Percentiles rank a stretch among this genome's conserved stretches.
phyloP scores from a whole-genome alignment of 2,329 filamentous ascomycete genomes.

The Colletotrichum shisoi region DNA sequence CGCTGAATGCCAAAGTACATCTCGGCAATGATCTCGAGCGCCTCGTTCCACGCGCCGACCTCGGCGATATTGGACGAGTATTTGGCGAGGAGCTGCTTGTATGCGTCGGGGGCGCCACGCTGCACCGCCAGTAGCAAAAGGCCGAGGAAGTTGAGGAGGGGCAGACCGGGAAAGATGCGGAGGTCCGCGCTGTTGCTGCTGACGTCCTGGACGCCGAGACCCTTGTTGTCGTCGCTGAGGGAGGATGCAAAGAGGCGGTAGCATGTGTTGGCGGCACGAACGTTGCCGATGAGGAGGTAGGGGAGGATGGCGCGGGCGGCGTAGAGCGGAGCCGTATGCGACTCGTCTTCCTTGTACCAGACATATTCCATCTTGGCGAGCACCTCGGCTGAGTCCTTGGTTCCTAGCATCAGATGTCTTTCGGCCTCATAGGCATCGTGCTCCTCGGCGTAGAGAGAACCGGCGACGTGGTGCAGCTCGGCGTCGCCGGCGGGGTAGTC shows the following conservation, averaged over 20 bases:
- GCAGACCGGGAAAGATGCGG: slow-evolving; percentile 86
- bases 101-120: slow-evolving; percentile 78
- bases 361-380: slow-evolving; percentile 86
- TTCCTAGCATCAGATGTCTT: slow-evolving; percentile 85
- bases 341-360: slow-evolving; percentile 91
- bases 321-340: slow-evolving; percentile 86
- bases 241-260: slow-evolving; percentile 68
- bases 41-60: slow-evolving; percentile 77
- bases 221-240: slow-evolving; percentile 53
- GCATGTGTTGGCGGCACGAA: slow-evolving; percentile 85
- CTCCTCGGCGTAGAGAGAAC: slow-evolving; percentile 88
- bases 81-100: slow-evolving; percentile 80
- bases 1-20: slow-evolving; percentile 96
- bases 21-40: slow-evolving; percentile 86
- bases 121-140: slow-evolving; percentile 85
- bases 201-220: slow-evolving; percentile 80
- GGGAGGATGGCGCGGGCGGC: slow-evolving; percentile 86
- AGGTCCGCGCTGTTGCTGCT: slow-evolving; percentile 76
- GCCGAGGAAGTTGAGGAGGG: slow-evolving; percentile 93
- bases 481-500: slow-evolving; percentile 91
- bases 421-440: slow-evolving; percentile 94
- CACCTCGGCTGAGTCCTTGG: slow-evolving; percentile 82
- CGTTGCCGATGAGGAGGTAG: slow-evolving; percentile 88
- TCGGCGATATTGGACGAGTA: slow-evolving; percentile 83
- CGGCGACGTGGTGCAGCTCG: slow-evolving; percentile 91